Conservation (phyloP, 192 early-diverging fungal genomes). For the Neocallimastix lanati region DNA sequence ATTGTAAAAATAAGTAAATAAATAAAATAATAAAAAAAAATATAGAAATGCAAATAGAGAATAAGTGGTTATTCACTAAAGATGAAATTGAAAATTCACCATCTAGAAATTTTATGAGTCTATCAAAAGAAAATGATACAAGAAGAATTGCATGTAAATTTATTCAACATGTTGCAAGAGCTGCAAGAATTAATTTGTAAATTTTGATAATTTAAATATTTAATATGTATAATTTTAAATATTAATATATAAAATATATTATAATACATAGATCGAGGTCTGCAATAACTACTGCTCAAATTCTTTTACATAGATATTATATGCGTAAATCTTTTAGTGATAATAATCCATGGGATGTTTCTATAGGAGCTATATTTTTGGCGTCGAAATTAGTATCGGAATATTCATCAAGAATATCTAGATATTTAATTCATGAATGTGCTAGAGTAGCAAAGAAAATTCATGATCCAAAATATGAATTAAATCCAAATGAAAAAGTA, state of each 20-base stretch:
- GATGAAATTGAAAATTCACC: background rate
- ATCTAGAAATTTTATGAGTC: background rate
- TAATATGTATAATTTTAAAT: too few relatives aligned
- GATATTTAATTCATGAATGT: background rate
- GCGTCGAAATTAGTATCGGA: background rate
- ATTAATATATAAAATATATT: too few relatives aligned
- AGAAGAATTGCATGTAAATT: background rate
- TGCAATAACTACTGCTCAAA: background rate
- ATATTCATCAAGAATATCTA: background rate
- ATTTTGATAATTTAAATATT: too few relatives aligned
- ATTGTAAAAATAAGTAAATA: background rate
- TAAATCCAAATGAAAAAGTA: background rate
- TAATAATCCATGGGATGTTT: background rate
- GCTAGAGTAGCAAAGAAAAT: background rate
- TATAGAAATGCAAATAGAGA: background rate
- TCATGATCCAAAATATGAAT: background rate
- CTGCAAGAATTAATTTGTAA: background rate
- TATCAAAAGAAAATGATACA: background rate
- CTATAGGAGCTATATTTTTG: background rate
- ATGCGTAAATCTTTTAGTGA: background rate
- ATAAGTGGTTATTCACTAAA: background rate
- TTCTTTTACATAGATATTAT: background rate
- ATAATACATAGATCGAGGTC: background rate
- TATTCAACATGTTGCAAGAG: background rate
- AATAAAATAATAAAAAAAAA: too few relatives aligned